Evolutionary conservation across 768 basidiomycete species (phyloP), one percentile per base, ranked within the genome.

Genomic region (Daedaleopsis nitida): DNA sequence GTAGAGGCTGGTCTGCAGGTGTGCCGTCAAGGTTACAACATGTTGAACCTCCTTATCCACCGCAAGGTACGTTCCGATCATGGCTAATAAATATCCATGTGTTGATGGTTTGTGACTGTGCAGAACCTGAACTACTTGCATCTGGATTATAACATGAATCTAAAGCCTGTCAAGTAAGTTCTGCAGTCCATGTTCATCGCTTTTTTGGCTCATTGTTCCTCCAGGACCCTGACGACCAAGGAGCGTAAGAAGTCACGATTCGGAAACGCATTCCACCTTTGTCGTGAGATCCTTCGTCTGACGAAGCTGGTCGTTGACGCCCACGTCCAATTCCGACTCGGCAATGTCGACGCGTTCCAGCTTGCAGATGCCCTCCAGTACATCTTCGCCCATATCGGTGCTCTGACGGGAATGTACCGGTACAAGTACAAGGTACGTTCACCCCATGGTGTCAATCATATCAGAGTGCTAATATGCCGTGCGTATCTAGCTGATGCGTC

Each of bases 231-330:
- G 47, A 99, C 97, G 11, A 99, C 97, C 17, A 99, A 99, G 76
- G 97, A 99, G 77, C 91, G 97, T 54, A 99, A 99, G 78, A 98
- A 98, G 81, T 98, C 97, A 37, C 92, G 97, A 66, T 99, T 99
- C 76, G 97, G 97, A 81, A 99, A 99, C 74, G 97, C 97, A 8
- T 98, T 97, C 86, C 94, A 96, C 74, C 72, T 99, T 64, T 98
- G 96, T 71, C 93, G 97, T 74, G 97, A 99, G 77, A 99, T 99
- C 63, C 79, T 99, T 34, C 93, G 97, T 53, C 83, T 99, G 55
- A 98, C 97, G 7, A 99, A 99, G 77, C 90, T 98, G 37, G 94
- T 99, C 56, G 97, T 99, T 66, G 97, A 98, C 75, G 94, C 97
- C 4, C 94, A 99, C 76, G 97, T 98, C 23, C 97, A 99, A 73